These are phyloP conservation scores for Suillus spraguei DNA, from an alignment of 768 basidiomycete genomes.

Conservation along the genomic window DNA sequence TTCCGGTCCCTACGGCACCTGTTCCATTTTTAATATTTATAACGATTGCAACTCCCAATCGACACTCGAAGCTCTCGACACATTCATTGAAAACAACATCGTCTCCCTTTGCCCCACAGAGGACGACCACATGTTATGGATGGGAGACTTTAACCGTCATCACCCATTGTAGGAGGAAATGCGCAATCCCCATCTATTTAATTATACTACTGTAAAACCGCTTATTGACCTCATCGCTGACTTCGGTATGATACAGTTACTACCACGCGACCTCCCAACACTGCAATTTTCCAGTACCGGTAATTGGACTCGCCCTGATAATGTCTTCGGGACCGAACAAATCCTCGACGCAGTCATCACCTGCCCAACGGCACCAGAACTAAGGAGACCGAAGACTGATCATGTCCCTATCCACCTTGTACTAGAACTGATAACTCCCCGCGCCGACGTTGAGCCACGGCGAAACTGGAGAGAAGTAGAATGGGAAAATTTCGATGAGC, in stretches of 20 bases:
- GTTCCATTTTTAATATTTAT: too few relatives aligned
- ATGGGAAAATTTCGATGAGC: too few relatives aligned
- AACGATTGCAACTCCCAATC: too few relatives aligned
- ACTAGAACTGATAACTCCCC: background rate
- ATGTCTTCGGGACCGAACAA: background rate
- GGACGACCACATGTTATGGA: background rate
- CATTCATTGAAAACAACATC: too few relatives aligned
- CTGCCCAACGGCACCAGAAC: background rate
- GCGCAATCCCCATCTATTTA: background rate
- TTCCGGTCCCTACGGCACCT: too few relatives aligned
- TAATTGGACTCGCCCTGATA: background rate
- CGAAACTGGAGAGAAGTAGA: too few relatives aligned
- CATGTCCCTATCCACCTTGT: background rate
- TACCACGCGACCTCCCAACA: too few relatives aligned
- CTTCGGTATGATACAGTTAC: background rate
- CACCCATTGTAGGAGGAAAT: background rate
- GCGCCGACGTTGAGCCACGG: too few relatives aligned
- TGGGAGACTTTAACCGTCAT: background rate
- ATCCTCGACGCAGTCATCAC: background rate
- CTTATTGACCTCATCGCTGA: background rate
- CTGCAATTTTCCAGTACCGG: background rate
- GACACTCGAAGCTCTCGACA: too few relatives aligned
- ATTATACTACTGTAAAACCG: background rate
- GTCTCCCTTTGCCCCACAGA: too few relatives aligned
- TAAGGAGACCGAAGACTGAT: background rate